phyloP scores from a whole-genome alignment of 75 land plant genomes.

The Pseudotsuga menziesii region DNA sequence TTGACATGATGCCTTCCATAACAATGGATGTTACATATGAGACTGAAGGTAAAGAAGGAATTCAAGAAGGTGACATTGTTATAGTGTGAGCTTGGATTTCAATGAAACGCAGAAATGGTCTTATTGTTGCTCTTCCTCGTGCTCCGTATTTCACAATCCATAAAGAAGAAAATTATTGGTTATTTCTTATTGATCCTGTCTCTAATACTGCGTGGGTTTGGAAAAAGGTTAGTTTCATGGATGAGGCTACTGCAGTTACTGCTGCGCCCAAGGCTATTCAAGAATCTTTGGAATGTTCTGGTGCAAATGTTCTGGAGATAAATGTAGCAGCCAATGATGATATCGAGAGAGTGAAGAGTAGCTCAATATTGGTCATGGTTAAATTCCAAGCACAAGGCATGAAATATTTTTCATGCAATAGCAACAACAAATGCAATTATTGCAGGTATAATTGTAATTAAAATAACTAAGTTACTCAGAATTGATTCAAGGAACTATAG shows the following conservation, averaged over 20 bases:
- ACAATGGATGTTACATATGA: constrained; percentile 65
- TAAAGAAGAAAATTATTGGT: constrained; percentile 87
- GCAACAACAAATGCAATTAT: constrained; percentile 98
- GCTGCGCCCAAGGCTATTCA: constrained; percentile 78
- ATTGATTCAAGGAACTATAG: constrained; percentile 50
- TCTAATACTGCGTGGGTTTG: constrained; percentile 80
- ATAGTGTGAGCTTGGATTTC: constrained; percentile 82
- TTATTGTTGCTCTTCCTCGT: constrained; percentile 72
- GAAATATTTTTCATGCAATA: constrained; percentile 98
- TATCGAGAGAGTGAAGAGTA: constrained; percentile 52
- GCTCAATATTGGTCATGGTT: constrained; percentile 64
- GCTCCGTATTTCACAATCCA: constrained; percentile 68
- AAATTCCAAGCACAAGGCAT: constrained; percentile 99
- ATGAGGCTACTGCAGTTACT: constrained; percentile 59
- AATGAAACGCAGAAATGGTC: constrained; percentile 61
- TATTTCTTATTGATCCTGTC: constrained; percentile 63
- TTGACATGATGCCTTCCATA: constrained; percentile 76
- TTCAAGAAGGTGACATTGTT: constrained; percentile 89
- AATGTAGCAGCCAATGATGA: constrained; percentile 56
- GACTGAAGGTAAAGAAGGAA: constrained; percentile 93
- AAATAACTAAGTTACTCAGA: constrained; percentile 84
- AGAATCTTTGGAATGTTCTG: constrained; percentile 64
- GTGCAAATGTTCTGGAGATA: constrained; percentile 56
- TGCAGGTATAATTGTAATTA: constrained; percentile 92
- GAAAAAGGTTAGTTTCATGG: constrained; percentile 72